Evolutionary conservation across 306 rosid species (phyloP).

Genomic region (Cucumis melo): DNA sequence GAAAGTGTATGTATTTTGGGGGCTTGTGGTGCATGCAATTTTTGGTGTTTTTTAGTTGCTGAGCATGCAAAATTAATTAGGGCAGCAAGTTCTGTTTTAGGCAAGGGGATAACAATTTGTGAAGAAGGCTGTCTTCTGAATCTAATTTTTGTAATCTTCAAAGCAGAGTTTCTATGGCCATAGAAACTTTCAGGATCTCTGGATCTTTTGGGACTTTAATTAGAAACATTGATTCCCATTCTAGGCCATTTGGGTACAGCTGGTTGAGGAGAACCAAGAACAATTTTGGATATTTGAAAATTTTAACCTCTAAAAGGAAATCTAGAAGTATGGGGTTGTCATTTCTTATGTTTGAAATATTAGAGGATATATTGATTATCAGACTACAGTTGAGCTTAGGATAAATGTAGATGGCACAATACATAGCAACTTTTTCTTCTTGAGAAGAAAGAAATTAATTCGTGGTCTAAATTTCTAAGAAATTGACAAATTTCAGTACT

Average conservation of each 20-base stretch:
- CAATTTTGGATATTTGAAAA: neutral
- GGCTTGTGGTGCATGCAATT: slow-evolving; percentile 3
- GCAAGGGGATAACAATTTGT: neutral
- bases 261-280: neutral
- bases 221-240: neutral
- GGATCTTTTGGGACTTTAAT: neutral
- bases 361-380: too few relatives aligned
- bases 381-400: too few relatives aligned
- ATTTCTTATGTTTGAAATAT: neutral
- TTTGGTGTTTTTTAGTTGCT: neutral
- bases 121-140: neutral
- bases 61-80: neutral
- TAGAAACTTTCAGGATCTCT: neutral
- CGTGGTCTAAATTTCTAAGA: too few relatives aligned
- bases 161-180: neutral
- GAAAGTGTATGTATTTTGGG: neutral
- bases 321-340: neutral
- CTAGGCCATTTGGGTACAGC: neutral
- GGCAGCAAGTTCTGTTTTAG: neutral
- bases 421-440: too few relatives aligned
- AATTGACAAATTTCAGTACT: too few relatives aligned
- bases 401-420: too few relatives aligned
- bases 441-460: too few relatives aligned
- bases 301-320: neutral
- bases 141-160: neutral